Evolutionary conservation across 2,329 filamentous ascomycete species (phyloP).

Genomic region (Fusarium bulbicola): DNA sequence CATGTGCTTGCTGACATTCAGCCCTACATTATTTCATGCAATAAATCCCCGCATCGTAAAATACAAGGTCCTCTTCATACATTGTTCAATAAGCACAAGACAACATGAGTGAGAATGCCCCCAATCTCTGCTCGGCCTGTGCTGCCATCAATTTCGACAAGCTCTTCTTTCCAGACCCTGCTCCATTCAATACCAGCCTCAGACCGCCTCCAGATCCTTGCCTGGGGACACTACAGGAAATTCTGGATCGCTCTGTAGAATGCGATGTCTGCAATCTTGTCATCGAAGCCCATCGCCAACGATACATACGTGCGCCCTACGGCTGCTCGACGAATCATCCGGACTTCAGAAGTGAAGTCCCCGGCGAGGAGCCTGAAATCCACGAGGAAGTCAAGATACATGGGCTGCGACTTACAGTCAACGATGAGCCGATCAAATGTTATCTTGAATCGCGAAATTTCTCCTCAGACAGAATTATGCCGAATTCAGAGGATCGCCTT

Average conservation of each 20-base stretch:
- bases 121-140: neutral
- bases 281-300: neutral
- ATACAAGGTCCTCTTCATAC: no score
- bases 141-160: neutral
- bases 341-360: neutral
- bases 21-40: neutral
- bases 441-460: neutral
- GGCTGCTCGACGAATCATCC: neutral
- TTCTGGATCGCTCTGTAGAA: neutral
- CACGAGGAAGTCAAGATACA: neutral
- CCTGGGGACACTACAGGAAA: neutral
- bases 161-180: neutral
- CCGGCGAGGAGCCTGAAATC: neutral
- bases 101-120: rapidly evolving
- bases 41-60: neutral
- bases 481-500: neutral
- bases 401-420: neutral
- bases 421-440: neutral
- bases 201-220: neutral
- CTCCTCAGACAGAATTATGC: neutral
- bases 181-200: rapidly evolving
- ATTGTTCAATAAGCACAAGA: neutral
- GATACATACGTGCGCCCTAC: neutral
- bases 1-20: neutral
- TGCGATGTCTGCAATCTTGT: constrained; percentile 11